Base-by-base conservation (phyloP, 148 eudicot genomes). In the Polygonum maritimum region DNA sequence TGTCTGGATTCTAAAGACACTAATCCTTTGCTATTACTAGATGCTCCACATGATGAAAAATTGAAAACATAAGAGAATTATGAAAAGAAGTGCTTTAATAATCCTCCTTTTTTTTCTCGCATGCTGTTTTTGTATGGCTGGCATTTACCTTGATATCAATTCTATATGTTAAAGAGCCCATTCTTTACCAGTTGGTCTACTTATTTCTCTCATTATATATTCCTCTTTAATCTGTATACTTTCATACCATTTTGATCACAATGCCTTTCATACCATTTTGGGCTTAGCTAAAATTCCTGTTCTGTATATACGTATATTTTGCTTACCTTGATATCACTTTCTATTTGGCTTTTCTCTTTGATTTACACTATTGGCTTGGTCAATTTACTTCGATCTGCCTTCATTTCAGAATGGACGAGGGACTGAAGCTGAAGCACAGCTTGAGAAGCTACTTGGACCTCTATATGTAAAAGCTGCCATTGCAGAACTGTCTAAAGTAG, bases 381-480 rank as follows among this genome's bases (percentile, higher is more conserved):
- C 31, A 55, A 5, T 55, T 55, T 11, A 57, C 41, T 67, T 18
- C 14, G 71, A 67, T 67, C 12, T 35, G 19, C 21, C 71, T 36
- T 67, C 9, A 67, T 67, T 67, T 75, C 81, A 92, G 97, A 88
- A 84, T 82, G 97, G 95, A 76, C 88, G 89, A 85, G 85, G 76
- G 76, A 80, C 84, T 54, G 92, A 90, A 85, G 88, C 95, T 48
- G 97, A 92, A 83, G 77, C 74, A 41, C 88, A 86, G 80, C 83
- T 92, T 79, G 94, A 85, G 85, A 92, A 80, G 82, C 85, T 92
- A 78, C 80, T 87, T 49, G 95, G 97, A 75, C 86, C 80, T 41
- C 74, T 81, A 39, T 90, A 88, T 86, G 92, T 90, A 71, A 92
- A 87, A 84, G 76, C 83, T 81, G 89, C 91, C 13, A 80, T 90